Evolutionary conservation across 805 yeast genomes (phyloP), one percentile per base, ranked within the genome.

Genomic region (Sungouiozyma intestinalis): DNA sequence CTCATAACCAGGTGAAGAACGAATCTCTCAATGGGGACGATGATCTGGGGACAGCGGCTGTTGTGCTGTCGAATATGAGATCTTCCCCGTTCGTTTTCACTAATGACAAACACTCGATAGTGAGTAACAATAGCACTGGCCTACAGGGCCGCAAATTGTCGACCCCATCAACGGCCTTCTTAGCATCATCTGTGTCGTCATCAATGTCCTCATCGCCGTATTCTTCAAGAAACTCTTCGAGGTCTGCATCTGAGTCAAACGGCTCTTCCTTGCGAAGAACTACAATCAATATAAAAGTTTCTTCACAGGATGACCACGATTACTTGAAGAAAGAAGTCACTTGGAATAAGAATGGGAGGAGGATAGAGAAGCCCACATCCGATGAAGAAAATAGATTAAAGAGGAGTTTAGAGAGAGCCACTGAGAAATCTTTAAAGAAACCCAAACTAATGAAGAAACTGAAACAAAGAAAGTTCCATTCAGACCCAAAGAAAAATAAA

Each of bases 331-430:
- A 39, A 6, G 47, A 45, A 20, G 60, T 60, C 18, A 58, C 62
- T n/a, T 59, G 64, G 63, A 60, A 59, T 43, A 60, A 58, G 37
- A 60, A 56, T 40, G 63, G 62, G 15, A 60, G 52, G 44, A 43
- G 62, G 36, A 49, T 58, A 15, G 49, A 52, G 19, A 46, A 57
- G 34, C 49, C 50, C 33, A 32, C 46, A 11, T 53, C 51, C 2
- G 47, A 4, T 16, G 29, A 16, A n/a, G 36, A 52, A 6, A 47
- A 51, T 14, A 35, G 44, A 38, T 16, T 16, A 38, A n/a, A 34
- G 13, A 29, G 37, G 14, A 36, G 29, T 24, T 24, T 24, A 24
- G 29, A 41, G 34, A 33, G 32, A 27, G 17, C 16, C 16, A 16
- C 18, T 3, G 38, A 42, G 24, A 38, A 34, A 9, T 7, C 17